Evolutionary conservation across 306 rosid genomes (phyloP), one percentile per base, ranked within the genome.

Genomic region (Calophaca sinica): DNA sequence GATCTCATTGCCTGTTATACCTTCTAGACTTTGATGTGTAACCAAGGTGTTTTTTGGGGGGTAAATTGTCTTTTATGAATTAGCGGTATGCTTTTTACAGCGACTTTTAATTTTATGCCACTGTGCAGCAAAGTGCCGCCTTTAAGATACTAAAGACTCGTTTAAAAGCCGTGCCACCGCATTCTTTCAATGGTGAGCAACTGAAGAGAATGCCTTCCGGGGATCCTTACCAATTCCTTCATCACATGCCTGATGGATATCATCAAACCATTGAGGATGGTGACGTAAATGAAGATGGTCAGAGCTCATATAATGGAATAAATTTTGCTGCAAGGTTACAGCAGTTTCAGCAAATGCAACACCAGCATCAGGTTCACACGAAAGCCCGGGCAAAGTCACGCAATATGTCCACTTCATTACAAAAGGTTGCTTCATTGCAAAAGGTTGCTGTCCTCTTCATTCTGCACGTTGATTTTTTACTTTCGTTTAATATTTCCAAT

Each of bases 61-160:
- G 1, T 51, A 0, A 52, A 52, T 70, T 59, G 4, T 72, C 32
- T 71, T 60, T 45, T 38, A 6, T 33, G 44, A 62, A 52, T 42
- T n/a, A 26, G 26, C 10, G 10, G 20, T 76, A 51, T 80, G 44
- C 4, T 65, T 63, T 66, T 65, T 41, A 62, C n/a, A 26, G 62
- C 70, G 53, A 82, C 64, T 48, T 75, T 58, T 66, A 68, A 67
- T 61, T 68, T 75, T 64, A n/a, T 72, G 7, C 67, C 36, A 46
- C 33, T 5, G 42, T 72, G 86, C 94, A 94, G 98, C 98, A 94
- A 94, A 94, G 97, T 88, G 90, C 87, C 6, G 98, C 98, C 65
- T 94, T 94, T 77, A 91, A 89, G 87, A 85, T 94, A 66, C 86
- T 94, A 44, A 82, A 87, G 62, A 91, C 94, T 3, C 97, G 97